Evolutionary conservation across 805 yeast genomes (phyloP).

Genomic region (Metschnikowia orientalis): DNA sequence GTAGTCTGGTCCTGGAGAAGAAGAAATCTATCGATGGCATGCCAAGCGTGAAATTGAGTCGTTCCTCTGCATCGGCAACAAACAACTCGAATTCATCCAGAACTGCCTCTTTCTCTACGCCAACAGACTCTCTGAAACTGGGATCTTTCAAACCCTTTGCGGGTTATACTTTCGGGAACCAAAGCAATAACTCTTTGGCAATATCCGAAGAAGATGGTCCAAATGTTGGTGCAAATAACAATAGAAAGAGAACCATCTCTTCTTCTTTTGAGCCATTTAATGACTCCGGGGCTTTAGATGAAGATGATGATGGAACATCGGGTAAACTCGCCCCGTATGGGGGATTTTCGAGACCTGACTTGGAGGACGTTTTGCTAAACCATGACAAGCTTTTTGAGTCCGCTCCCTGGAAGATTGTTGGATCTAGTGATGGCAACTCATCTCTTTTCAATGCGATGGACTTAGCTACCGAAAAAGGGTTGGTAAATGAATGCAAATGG

Average conservation of each 20-base stretch:
- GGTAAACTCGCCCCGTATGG: slow-evolving; percentile 59
- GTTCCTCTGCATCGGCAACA: slow-evolving; percentile 18
- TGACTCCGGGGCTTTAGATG: slow-evolving; percentile 10
- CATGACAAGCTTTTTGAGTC: slow-evolving; percentile 46
- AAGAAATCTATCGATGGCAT: slow-evolving; percentile 32
- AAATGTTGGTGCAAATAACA: slow-evolving; percentile 3
- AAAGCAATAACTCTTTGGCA: slow-evolving; percentile 28
- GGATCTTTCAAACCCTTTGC: slow-evolving; percentile 9
- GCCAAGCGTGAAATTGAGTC: slow-evolving; percentile 33
- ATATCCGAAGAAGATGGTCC: slow-evolving; percentile 29
- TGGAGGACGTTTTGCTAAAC: slow-evolving; percentile 41
- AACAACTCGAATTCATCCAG: slow-evolving; percentile 19
- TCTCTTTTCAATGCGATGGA: slow-evolving; percentile 82
- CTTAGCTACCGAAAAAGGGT: slow-evolving; percentile 42
- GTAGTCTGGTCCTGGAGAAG: slow-evolving; percentile 34
- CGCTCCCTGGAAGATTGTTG: slow-evolving; percentile 72
- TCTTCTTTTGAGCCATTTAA: slow-evolving; percentile 13
- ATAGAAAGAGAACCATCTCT: slow-evolving; percentile 5
- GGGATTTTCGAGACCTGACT: slow-evolving; percentile 64
- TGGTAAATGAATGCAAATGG: slow-evolving; percentile 52
- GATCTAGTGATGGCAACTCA: slow-evolving; percentile 76
- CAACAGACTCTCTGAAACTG: slow-evolving; percentile 5
- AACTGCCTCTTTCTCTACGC: slow-evolving; percentile 9
- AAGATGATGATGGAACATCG: slow-evolving; percentile 13
- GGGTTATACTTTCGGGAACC: slow-evolving; percentile 21